Conservation (phyloP, 768 basidiomycete genomes). For the Boletellus ananas region DNA sequence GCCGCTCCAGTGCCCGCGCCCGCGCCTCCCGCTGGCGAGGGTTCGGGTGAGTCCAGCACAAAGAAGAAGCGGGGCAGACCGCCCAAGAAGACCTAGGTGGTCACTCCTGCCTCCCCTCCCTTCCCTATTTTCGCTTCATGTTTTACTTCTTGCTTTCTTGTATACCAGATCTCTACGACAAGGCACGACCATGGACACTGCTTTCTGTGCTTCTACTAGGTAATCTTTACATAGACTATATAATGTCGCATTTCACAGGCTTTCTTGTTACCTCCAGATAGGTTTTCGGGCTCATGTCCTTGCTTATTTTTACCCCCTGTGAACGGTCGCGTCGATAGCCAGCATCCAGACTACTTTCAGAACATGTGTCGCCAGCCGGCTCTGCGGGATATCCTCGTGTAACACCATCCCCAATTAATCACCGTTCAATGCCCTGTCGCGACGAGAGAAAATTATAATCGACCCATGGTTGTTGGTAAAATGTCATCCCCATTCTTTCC, state of each 20-base stretch:
- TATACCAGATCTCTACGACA: constrained; percentile 34
- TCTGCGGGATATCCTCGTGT: constrained; percentile 34
- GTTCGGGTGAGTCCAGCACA: constrained; percentile 44
- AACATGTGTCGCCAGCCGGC: constrained; percentile 23
- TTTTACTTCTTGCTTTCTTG: constrained; percentile 34
- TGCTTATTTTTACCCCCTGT: constrained; percentile 34
- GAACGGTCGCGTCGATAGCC: constrained; percentile 20
- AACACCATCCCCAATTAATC: constrained; percentile 31
- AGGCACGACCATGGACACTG: constrained; percentile 34
- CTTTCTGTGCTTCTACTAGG: constrained; percentile 34
- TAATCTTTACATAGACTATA: constrained; percentile 34
- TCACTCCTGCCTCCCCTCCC: constrained; percentile 1
- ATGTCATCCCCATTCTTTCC: constrained; percentile 17
- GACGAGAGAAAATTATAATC: constrained; percentile 20
- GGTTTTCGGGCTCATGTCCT: constrained; percentile 12
- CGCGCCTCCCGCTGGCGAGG: constrained; percentile 30
- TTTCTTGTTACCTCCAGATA: constrained; percentile 18
- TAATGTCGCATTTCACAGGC: constrained; percentile 28
- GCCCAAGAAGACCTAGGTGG: constrained; percentile 39
- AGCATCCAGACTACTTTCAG: constrained; percentile 17
- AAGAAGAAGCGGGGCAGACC: constrained; percentile 77
- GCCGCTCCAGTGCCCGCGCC: constrained; percentile 35
- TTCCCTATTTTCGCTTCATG: constrained; percentile 20
- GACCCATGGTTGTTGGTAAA: constrained; percentile 17
- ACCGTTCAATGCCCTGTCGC: constrained; percentile 28